Evolutionary conservation across 2,329 filamentous ascomycete genomes (phyloP), one percentile per base, ranked within the genome.

Genomic region (Beauveria sp.): DNA sequence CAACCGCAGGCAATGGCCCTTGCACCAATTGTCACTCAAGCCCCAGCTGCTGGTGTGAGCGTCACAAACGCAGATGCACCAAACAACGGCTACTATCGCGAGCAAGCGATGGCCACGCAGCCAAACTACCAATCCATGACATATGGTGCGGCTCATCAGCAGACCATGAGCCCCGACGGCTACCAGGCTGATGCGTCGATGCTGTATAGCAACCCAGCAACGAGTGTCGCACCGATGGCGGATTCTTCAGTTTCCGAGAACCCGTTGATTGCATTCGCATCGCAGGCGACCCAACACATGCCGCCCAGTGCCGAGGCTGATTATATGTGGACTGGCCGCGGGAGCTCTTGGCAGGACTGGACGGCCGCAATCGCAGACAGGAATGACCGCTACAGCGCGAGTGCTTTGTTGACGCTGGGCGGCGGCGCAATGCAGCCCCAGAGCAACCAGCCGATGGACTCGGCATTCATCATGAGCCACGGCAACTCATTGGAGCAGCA

Each of bases 341-440:
- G 73, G 8, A 82, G 78, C 63, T 74, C 79, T 0, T 84, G 81
- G 81, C 76, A 81, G 18, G 78, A 83, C 69, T 84, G 81, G 81
- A 79, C 80, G 9, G 74, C 77, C 0, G 79, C 80, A 58, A 78
- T 84, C 30, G 75, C 77, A 40, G 77, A 81, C 64, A 78, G 70
- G 40, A 78, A 80, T 62, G 78, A 81, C 50, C 74, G 78, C 26
- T 82, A 78, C 68, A 78, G 77, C 63, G 79, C 79, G 30, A 78
- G 74, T 51, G 76, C 80, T 16, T 70, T 83, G 14, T 70, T 83
- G 64, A 79, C 76, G 1, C 71, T 83, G 3, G 79, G 78, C 3
- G 71, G 70, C 20, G 71, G 58, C 40, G 60, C 67, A 43, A 65
- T 68, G 45, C 55, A 20, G 8, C 34, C 40, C 16, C 58, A 61